Evolutionary conservation across 202 grass and related monocot genomes (phyloP).

Genomic region (Digitaria exilis): DNA sequence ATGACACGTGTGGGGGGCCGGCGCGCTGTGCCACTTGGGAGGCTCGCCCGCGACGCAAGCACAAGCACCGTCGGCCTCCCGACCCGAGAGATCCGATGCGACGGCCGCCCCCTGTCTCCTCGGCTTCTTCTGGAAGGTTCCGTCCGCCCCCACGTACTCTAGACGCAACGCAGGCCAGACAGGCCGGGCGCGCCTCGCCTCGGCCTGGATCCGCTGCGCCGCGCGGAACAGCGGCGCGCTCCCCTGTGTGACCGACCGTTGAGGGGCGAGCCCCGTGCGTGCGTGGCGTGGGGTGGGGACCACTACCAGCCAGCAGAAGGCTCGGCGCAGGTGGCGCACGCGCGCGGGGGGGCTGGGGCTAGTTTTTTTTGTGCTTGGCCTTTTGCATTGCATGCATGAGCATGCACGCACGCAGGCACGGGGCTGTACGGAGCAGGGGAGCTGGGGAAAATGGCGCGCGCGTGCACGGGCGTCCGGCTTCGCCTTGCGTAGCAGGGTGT

Average conservation of each 20-base stretch:
- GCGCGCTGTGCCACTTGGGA: not conserved
- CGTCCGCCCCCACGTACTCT: not conserved
- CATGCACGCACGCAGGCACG: no score
- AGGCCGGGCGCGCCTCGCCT: not conserved
- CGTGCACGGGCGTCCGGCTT: no score
- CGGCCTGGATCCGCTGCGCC: slow-evolving; percentile 10
- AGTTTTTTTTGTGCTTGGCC: no score
- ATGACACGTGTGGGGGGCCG: not conserved
- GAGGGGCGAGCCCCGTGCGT: no score
- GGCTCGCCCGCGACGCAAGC: not conserved
- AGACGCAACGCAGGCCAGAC: not conserved
- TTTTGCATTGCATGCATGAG: no score
- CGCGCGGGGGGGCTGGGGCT: no score
- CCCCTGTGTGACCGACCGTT: not conserved
- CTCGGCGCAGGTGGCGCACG: no score
- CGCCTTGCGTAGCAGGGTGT: no score
- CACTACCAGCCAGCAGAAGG: no score
- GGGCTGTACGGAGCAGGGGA: no score
- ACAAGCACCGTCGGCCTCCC: no score
- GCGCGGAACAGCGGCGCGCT: not conserved
- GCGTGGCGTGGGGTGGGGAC: not conserved
- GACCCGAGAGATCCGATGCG: not conserved
- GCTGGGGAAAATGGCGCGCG: no score
- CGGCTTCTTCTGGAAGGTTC: not conserved
- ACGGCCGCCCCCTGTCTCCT: not conserved